Conservation (phyloP, 805 yeast genomes). For the Kodamaea sagamina region DNA sequence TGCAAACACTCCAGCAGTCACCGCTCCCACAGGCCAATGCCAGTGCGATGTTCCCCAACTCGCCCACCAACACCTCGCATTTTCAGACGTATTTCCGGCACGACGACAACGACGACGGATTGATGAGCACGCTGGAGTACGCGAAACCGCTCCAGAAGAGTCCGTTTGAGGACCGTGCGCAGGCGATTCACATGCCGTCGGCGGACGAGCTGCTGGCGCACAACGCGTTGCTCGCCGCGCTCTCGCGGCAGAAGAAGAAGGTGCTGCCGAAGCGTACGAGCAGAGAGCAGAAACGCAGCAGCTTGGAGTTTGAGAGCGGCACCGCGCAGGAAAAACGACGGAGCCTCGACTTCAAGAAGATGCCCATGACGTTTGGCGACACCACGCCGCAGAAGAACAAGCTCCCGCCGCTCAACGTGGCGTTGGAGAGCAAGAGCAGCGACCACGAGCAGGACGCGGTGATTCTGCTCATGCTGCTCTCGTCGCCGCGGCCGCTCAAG, state of each 20-base stretch:
- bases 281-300: conserved; percentile 8
- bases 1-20: conserved; percentile 41
- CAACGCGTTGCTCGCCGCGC: conserved; percentile 44
- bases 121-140: conserved; percentile 11
- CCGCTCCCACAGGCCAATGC: conserved; percentile 22
- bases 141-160: conserved; percentile 16
- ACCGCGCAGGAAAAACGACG: neutral
- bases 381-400: conserved; percentile 13
- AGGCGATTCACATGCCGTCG: conserved; percentile 23
- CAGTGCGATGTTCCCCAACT: conserved; percentile 10
- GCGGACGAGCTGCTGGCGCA: conserved; percentile 48
- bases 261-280: conserved; percentile 18
- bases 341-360: conserved; percentile 6
- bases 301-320: conserved; percentile 9
- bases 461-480: conserved; percentile 54
- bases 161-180: conserved; percentile 12
- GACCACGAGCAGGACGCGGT: conserved; percentile 56
- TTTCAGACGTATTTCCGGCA: conserved; percentile 10
- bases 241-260: conserved; percentile 33
- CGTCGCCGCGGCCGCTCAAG: conserved; percentile 46
- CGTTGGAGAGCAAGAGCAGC: conserved; percentile 20
- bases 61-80: conserved; percentile 9
- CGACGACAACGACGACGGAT: conserved; percentile 10
- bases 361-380: neutral
- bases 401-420: conserved; percentile 34